A percentile compares a stretch with the other conserved stretches of the same genome.
Conservation (phyloP, 2,329 filamentous ascomycete genomes). For the Paraphoma sp. region DNA sequence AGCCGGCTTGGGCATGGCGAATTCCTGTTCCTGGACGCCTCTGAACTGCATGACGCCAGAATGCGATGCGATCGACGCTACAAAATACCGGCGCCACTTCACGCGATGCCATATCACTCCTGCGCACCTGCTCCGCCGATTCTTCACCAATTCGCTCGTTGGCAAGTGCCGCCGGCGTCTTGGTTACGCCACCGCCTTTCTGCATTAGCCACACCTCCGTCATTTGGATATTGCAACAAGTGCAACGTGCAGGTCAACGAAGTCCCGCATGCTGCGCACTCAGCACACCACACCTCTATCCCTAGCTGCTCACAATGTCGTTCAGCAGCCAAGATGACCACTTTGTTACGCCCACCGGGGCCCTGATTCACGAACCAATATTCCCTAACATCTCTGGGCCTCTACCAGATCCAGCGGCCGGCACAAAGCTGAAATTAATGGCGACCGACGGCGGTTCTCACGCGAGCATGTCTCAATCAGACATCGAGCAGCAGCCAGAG, state of each 20-base stretch:
- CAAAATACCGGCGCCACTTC: background rate
- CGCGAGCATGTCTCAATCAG: background rate
- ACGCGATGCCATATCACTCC: background rate
- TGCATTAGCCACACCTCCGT: background rate
- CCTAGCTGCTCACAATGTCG: slow-evolving; percentile 20
- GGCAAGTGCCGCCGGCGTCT: slow-evolving; percentile 5
- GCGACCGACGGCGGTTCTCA: slow-evolving; percentile 9
- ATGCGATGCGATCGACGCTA: background rate
- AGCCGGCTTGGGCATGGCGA: slow-evolving; percentile 2
- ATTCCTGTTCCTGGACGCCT: slow-evolving; percentile 5
- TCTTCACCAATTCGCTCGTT: background rate
- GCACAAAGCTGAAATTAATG: slow-evolving; percentile 9
- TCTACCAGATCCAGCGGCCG: slow-evolving; percentile 7
- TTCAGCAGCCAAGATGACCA: slow-evolving; percentile 16
- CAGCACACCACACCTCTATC: background rate
- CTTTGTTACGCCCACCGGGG: slow-evolving; percentile 23
- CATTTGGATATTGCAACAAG: background rate
- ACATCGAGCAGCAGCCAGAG: background rate
- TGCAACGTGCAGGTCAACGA: background rate
- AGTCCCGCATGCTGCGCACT: background rate
- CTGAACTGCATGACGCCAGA: slow-evolving; percentile 1
- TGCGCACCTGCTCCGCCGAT: background rate
- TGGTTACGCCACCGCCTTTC: background rate
- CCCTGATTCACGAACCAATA: slow-evolving; percentile 28
- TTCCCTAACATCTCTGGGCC: slow-evolving; percentile 28